Conservation (phyloP, 2,329 filamentous ascomycete species). For the Alternaria panax region DNA sequence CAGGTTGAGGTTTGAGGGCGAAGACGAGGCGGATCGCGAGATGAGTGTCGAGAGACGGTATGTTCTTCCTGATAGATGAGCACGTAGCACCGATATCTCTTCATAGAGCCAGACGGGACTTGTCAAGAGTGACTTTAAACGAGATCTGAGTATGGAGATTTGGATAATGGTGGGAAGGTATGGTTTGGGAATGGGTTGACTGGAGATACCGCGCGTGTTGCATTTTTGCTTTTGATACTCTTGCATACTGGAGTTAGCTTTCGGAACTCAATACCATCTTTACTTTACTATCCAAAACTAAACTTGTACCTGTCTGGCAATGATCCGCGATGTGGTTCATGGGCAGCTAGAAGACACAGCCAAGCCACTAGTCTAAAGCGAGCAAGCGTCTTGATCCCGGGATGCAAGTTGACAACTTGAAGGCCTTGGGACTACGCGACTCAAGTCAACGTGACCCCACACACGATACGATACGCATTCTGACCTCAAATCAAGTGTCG, state of each 20-base stretch:
- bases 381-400: conserved; percentile 5
- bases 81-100: background rate
- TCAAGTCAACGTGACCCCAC: conserved; percentile 8
- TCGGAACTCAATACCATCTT: background rate
- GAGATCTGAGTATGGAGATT: background rate
- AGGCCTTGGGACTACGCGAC: background rate
- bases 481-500: conserved; percentile 1
- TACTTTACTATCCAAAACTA: background rate
- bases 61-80: conserved; percentile 51
- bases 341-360: background rate
- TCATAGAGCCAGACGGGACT: background rate
- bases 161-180: background rate
- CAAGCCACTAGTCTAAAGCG: conserved; percentile 10
- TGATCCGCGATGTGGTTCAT: background rate
- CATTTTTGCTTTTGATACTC: background rate
- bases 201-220: background rate
- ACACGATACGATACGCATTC: conserved; percentile 6
- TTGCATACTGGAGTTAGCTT: background rate
- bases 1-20: conserved; percentile 57
- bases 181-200: background rate
- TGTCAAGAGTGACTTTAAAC: background rate
- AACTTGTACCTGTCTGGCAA: background rate
- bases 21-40: conserved; percentile 54
- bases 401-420: background rate
- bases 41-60: conserved; percentile 60